Percentiles rank a stretch among this genome's conserved stretches.
Conservation (phyloP, 495 filamentous ascomycete species). For the Gamarada debralockiae region DNA sequence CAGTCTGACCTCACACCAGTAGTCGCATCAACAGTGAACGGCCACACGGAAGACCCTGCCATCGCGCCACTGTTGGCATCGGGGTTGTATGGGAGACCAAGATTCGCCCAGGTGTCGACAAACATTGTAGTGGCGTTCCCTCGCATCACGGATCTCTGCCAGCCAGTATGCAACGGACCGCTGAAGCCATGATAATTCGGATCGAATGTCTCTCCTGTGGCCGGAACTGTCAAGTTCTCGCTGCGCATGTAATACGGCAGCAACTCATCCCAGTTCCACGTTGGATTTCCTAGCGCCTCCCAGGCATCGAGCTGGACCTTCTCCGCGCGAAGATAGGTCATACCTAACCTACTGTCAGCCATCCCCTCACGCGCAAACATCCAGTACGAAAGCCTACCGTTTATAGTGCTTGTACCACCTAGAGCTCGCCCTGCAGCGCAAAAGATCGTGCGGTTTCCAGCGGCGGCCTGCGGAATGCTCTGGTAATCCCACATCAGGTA, state of each 20-base stretch:
- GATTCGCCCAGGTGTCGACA: conserved; percentile 12
- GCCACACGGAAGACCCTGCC: conserved; percentile 29
- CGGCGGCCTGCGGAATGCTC: conserved; percentile 40
- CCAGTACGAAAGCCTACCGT: conserved; percentile 29
- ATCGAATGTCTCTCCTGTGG: conserved; percentile 39
- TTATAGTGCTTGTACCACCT: conserved; percentile 50
- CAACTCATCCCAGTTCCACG: conserved; percentile 13
- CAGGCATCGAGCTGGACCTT: conserved; percentile 26
- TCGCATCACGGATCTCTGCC: conserved; percentile 30
- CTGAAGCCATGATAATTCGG: conserved; percentile 40
- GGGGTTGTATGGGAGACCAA: conserved; percentile 33
- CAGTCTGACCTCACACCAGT: conserved; percentile 28
- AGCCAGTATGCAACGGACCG: conserved; percentile 46
- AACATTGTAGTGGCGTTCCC: conserved; percentile 26
- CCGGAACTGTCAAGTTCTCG: conserved; percentile 35
- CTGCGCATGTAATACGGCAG: conserved; percentile 24
- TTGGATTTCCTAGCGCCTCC: conserved; percentile 9
- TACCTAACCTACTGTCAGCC: not conserved
- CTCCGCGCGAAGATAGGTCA: not conserved
- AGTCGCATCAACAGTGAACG: conserved; percentile 30
- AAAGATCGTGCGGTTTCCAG: conserved; percentile 27
- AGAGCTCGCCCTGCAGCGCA: conserved; percentile 46
- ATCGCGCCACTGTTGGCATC: conserved; percentile 38
- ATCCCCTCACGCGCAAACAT: not conserved
- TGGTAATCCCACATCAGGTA: conserved; percentile 49